Conservation (phyloP, 331 rosid species). For the Arachis monticola region DNA sequence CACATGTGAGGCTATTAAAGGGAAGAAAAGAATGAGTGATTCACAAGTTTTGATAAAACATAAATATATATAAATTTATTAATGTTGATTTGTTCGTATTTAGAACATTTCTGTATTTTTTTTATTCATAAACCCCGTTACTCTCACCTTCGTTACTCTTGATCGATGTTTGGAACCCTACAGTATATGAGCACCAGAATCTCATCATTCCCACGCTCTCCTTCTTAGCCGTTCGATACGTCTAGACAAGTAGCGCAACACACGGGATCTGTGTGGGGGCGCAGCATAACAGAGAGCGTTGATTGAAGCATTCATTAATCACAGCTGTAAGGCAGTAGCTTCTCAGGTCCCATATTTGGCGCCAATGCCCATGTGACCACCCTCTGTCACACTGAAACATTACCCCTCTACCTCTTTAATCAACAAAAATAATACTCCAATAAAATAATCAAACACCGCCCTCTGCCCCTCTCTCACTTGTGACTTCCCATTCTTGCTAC, state of each 20-base stretch:
- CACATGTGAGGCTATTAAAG: no score
- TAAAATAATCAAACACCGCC: background rate
- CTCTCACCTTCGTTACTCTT: slow-evolving; percentile 13
- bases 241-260: background rate
- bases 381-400: slow-evolving; percentile 20
- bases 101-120: no score
- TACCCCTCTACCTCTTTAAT: no score
- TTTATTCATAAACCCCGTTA: slow-evolving; percentile 32
- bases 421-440: no score
- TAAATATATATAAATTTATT: no score
- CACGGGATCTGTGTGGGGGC: slow-evolving; percentile 22
- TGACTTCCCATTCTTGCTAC: background rate
- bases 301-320: slow-evolving; percentile 50
- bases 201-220: background rate
- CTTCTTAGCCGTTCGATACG: slow-evolving; percentile 4
- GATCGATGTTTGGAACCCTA: background rate
- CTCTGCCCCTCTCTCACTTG: background rate
- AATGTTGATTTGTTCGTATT: no score
- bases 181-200: background rate
- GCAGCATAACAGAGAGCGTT: slow-evolving; percentile 36
- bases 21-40: no score
- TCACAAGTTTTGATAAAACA: no score
- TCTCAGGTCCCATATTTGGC: slow-evolving; percentile 35
- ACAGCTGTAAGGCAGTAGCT: slow-evolving; percentile 62
- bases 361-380: slow-evolving; percentile 57